A percentile compares a stretch with the other conserved stretches of the same genome.
Evolutionary conservation across 495 filamentous ascomycete species (phyloP).

Genomic region (Aspergillus homomorphus): DNA sequence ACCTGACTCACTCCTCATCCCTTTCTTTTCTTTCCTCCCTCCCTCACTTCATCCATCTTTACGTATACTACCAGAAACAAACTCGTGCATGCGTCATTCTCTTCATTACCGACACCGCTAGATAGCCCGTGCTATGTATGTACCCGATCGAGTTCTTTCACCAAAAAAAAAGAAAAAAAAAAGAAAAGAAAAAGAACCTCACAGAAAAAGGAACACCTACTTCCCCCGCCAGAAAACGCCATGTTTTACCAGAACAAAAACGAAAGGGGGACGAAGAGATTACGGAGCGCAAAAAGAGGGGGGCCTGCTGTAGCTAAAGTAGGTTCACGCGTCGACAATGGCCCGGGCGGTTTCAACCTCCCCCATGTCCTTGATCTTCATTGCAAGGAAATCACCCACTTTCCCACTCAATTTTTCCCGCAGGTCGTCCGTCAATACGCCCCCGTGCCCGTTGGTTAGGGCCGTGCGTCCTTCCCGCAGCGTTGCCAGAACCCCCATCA

Average conservation of each 20-base stretch:
- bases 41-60: background rate
- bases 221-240: background rate
- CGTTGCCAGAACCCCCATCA: conserved; percentile 56
- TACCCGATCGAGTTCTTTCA: background rate
- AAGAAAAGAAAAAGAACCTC: background rate
- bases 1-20: background rate
- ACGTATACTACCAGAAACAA: background rate
- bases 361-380: conserved; percentile 50
- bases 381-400: conserved; percentile 56
- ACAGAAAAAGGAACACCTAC: conserved; percentile 4
- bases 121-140: background rate
- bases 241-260: background rate
- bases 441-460: conserved; percentile 43
- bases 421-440: conserved; percentile 49
- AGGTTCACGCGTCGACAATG: conserved; percentile 30
- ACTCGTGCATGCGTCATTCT: background rate
- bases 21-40: background rate
- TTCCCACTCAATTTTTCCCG: conserved; percentile 54
- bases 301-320: background rate
- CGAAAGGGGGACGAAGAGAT: conserved; percentile 1
- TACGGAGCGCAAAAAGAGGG: background rate
- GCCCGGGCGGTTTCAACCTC: conserved; percentile 39
- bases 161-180: conserved; percentile 3
- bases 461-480: conserved; percentile 38
- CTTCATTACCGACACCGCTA: background rate